A percentile compares a stretch with the other conserved stretches of the same genome.
These are phyloP conservation scores for Pichia paraexigua DNA, from an alignment of 805 yeast species.

Conservation along the genomic window DNA sequence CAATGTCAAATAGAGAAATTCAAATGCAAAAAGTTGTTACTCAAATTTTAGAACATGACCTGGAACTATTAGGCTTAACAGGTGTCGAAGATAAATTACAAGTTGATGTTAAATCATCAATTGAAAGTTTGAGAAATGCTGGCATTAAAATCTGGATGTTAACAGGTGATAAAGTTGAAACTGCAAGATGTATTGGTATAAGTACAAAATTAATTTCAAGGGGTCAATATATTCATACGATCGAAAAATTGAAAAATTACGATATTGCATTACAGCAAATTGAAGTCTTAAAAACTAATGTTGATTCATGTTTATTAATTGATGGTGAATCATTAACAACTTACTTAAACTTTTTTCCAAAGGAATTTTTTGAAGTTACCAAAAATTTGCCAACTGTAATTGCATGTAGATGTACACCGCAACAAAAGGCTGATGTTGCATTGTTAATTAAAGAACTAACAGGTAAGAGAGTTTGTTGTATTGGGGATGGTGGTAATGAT, in stretches of 20 bases:
- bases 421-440: constrained; percentile 96
- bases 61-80: constrained; percentile 84
- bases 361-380: constrained; percentile 72
- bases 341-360: constrained; percentile 52
- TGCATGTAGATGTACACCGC: constrained; percentile 98
- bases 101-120: constrained; percentile 81
- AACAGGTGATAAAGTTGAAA: constrained; percentile 98
- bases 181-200: constrained; percentile 96
- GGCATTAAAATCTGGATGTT: constrained; percentile 98
- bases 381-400: constrained; percentile 85
- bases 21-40: constrained; percentile 61
- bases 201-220: constrained; percentile 87
- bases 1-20: constrained; percentile 74
- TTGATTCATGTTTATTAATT: constrained; percentile 68
- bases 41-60: constrained; percentile 67
- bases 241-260: constrained; percentile 46
- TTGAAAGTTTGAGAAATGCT: constrained; percentile 89
- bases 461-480: constrained; percentile 88
- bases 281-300: constrained; percentile 59
- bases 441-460: constrained; percentile 67
- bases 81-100: constrained; percentile 98
- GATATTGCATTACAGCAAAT: constrained; percentile 67
- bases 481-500: constrained; percentile 99
- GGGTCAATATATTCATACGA: constrained; percentile 87
- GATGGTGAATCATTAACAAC: constrained; percentile 88